Evolutionary conservation across 257 asterid species (phyloP).

Genomic region (Phtheirospermum japonicum): DNA sequence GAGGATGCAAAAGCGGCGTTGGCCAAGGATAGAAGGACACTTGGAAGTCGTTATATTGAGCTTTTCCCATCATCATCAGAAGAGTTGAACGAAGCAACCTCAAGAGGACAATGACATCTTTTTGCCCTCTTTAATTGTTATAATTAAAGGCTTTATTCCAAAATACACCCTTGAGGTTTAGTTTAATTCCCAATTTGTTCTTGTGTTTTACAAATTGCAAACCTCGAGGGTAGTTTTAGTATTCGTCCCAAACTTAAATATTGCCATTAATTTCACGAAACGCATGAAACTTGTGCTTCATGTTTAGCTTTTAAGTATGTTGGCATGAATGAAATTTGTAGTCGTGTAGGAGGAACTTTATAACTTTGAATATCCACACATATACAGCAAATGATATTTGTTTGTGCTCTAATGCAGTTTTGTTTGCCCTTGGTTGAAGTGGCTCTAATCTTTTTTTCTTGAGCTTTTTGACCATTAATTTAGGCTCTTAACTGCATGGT

Average conservation of each 20-base stretch:
- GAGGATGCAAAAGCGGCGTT: conserved; percentile 81
- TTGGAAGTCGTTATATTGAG: conserved; percentile 85
- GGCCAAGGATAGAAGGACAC: conserved; percentile 86
- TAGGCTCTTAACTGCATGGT: not conserved
- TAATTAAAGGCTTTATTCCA: not conserved
- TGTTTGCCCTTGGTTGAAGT: too few species aligned
- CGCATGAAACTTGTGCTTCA: conserved; percentile 1
- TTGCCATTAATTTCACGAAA: too few species aligned
- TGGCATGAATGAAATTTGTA: not conserved
- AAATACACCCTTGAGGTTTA: not conserved
- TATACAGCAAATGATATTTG: not conserved
- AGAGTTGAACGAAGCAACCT: conserved; percentile 55
- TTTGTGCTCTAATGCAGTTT: too few species aligned
- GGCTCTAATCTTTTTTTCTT: not conserved
- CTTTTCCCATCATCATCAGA: conserved; percentile 63
- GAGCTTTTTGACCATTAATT: not conserved
- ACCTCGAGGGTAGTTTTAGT: too few species aligned
- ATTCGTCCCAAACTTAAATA: too few species aligned
- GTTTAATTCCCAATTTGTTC: too few species aligned
- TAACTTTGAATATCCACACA: not conserved
- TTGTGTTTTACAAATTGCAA: too few species aligned
- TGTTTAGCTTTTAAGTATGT: not conserved
- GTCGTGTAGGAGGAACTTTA: not conserved
- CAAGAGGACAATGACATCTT: conserved; percentile 48
- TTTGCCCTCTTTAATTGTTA: conserved; percentile 5